phyloP scores from a whole-genome alignment of 2,329 filamentous ascomycete genomes.

The Fusarium paranaense region DNA sequence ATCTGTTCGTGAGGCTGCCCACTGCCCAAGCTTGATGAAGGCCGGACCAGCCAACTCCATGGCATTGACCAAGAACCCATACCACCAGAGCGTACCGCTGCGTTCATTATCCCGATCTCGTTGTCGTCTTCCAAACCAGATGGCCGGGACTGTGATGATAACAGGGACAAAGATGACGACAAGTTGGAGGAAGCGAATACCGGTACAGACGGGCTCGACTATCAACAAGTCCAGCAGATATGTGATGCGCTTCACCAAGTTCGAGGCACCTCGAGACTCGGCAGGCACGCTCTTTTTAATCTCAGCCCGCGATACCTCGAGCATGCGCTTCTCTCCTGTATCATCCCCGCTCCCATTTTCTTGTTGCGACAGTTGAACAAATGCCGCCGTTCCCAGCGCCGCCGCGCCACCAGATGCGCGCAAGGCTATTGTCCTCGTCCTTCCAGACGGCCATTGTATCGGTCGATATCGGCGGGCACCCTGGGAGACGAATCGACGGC shows the following conservation, averaged over 20 bases:
- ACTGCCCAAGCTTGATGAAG: slow-evolving; percentile 99
- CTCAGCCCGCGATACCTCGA: slow-evolving; percentile 83
- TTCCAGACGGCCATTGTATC: slow-evolving; percentile 40
- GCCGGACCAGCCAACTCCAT: slow-evolving; percentile 96
- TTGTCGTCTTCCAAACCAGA: slow-evolving; percentile 80
- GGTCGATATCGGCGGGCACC: slow-evolving; percentile 39
- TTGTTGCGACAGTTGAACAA: slow-evolving; percentile 68
- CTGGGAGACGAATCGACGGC: slow-evolving; percentile 42
- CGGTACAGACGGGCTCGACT: slow-evolving; percentile 89
- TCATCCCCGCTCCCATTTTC: slow-evolving; percentile 62
- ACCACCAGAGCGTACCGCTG: slow-evolving; percentile 92
- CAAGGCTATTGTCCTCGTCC: slow-evolving; percentile 46
- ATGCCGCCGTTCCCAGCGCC: slow-evolving; percentile 65
- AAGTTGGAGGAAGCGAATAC: slow-evolving; percentile 87
- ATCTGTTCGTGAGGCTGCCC: slow-evolving; percentile 95
- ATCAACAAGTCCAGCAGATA: slow-evolving; percentile 78
- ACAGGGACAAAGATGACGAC: slow-evolving; percentile 92
- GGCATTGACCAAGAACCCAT: slow-evolving; percentile 82
- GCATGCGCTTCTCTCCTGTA: slow-evolving; percentile 88
- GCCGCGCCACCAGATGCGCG: slow-evolving; percentile 56
- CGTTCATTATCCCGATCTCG: slow-evolving; percentile 78
- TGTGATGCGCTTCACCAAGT: slow-evolving; percentile 68
- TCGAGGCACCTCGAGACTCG: slow-evolving; percentile 68
- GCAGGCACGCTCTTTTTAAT: slow-evolving; percentile 76
- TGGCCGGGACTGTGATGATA: slow-evolving; percentile 79